phyloP scores from a whole-genome alignment of 345 rosid genomes.

The Salix caprea region DNA sequence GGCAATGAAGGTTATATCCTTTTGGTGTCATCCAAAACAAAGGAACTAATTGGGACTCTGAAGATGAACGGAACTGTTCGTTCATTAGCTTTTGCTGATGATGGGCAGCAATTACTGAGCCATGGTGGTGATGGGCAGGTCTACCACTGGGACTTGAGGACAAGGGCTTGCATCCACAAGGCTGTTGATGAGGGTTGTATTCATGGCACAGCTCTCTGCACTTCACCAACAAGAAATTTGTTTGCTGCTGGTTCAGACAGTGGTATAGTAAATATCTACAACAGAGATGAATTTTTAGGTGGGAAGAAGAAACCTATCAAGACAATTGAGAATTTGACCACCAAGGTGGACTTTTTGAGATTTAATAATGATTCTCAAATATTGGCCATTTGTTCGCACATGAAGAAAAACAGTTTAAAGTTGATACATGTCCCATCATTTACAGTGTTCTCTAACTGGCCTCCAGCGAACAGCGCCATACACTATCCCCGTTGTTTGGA shows the following conservation, averaged over 20 bases:
- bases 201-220: slow-evolving; percentile 63
- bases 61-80: slow-evolving; percentile 91
- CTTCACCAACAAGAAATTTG: slow-evolving; percentile 50
- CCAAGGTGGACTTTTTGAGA: slow-evolving; percentile 72
- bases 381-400: slow-evolving; percentile 68
- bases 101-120: slow-evolving; percentile 68
- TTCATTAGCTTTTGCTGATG: slow-evolving; percentile 63
- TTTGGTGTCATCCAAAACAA: slow-evolving; percentile 75
- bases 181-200: slow-evolving; percentile 86
- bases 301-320: slow-evolving; percentile 80
- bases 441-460: slow-evolving; percentile 79
- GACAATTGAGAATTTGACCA: slow-evolving; percentile 71
- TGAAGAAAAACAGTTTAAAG: slow-evolving; percentile 74
- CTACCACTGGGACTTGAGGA: slow-evolving; percentile 90
- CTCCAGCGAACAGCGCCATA: slow-evolving; percentile 48
- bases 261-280: slow-evolving; percentile 86
- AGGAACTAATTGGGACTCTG: slow-evolving; percentile 73
- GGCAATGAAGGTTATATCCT: slow-evolving; percentile 87
- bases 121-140: slow-evolving; percentile 90
- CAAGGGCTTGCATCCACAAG: slow-evolving; percentile 69
- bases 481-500: slow-evolving; percentile 80
- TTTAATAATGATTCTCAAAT: slow-evolving; percentile 80
- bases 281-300: slow-evolving; percentile 67
- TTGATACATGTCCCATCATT: slow-evolving; percentile 64
- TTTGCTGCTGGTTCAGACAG: slow-evolving; percentile 86